Evolutionary conservation across 331 rosid species (phyloP).

Genomic region (Stylosanthes scabra): DNA sequence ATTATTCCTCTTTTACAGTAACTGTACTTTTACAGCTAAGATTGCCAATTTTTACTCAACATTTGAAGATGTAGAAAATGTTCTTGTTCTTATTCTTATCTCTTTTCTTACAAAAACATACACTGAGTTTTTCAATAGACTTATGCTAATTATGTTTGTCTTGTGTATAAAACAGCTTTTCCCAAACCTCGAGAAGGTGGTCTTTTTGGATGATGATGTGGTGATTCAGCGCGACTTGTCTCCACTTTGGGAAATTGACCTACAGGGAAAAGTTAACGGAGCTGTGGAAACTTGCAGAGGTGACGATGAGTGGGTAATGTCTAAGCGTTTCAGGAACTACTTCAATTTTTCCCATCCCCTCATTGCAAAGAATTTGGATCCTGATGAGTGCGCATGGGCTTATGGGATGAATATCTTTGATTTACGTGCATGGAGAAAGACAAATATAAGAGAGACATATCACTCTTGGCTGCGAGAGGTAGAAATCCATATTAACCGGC

Average conservation of each 20-base stretch:
- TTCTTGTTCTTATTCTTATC: constrained; percentile 7
- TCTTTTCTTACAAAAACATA: not conserved
- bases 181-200: constrained; percentile 96
- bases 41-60: constrained; percentile 19
- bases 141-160: constrained; percentile 43
- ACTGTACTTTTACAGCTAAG: constrained; percentile 10
- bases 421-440: constrained; percentile 86
- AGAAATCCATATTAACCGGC: constrained; percentile 33
- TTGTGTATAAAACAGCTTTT: constrained; percentile 77
- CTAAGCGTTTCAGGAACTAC: constrained; percentile 90
- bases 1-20: not conserved
- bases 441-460: constrained; percentile 79
- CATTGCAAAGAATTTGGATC: constrained; percentile 70
- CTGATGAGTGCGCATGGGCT: constrained; percentile 99
- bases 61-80: constrained; percentile 11
- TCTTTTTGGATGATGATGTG: constrained; percentile 91
- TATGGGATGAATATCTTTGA: constrained; percentile 99
- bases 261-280: constrained; percentile 94
- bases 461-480: constrained; percentile 99
- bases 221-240: constrained; percentile 94
- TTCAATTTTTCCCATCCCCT: constrained; percentile 96
- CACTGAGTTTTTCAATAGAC: constrained; percentile 17
- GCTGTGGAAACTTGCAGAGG: constrained; percentile 99
- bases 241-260: constrained; percentile 94
- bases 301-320: constrained; percentile 98